Evolutionary conservation across 2,329 filamentous ascomycete species (phyloP), one percentile per base, ranked within the genome.

Genomic region (Orbilia ellipsospora): DNA sequence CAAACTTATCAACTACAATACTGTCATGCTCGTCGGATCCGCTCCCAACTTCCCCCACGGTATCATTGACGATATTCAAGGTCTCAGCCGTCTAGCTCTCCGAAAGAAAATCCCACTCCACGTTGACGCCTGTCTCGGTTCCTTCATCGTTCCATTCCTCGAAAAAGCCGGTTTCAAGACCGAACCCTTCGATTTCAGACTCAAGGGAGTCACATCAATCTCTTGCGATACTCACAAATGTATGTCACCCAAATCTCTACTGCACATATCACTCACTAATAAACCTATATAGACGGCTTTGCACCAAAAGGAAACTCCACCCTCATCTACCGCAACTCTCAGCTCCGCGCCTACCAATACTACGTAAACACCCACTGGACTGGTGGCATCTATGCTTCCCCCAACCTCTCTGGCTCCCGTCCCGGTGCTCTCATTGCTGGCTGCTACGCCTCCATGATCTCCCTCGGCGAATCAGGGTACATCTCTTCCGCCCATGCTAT

Each of bases 41-140:
- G 94, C 95, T 0, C 95, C 95, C 73, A 99, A 98, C 86, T 99
- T 97, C 84, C 95, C 95, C 44, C 95, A 99, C 82, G 95, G 95
- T 76, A 96, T 99, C 81, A 95, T 99, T 78, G 95, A 99, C 83
- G 93, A 98, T 82, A 97, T 99, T 79, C 84, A 91, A 0, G 88
- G 88, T 0, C 88, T 99, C 50, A 97, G 94, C 66, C 90, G 90
- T 73, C 87, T 99, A 4, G 95, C 95, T 0, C 81, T 91, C 40
- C 90, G 90, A 80, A 90, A 92, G 81, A 91, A 90, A 80, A 85
- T 97, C 23, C 94, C 93, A 16, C 88, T 99, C 10, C 95, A 99
- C 82, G 94, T 99, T 60, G 95, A 99, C 85, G 98, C 95, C 87
- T 99, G 95, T 81, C 88, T 99, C 16, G 95, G 95, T 45, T 97